Evolutionary conservation across 176 grass and related monocot genomes (phyloP).

Genomic region (Aechmea fasciata): DNA sequence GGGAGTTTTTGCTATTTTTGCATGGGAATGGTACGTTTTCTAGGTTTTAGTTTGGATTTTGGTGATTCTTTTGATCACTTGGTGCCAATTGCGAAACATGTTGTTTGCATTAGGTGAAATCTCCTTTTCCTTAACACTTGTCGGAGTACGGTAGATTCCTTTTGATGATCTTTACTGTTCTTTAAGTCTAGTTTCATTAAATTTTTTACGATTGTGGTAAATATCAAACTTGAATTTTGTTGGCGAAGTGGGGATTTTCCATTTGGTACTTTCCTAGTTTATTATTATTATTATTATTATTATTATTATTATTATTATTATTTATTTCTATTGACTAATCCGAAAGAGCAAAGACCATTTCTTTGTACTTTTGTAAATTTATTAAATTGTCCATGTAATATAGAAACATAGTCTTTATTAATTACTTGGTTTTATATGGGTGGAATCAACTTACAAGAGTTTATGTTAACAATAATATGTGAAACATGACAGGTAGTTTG

Average conservation of each 20-base stretch:
- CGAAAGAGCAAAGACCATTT: background rate
- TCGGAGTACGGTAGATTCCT: background rate
- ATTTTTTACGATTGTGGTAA: too few species aligned
- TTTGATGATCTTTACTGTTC: background rate
- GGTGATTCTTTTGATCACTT: background rate
- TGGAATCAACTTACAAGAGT: too few species aligned
- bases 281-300: background rate
- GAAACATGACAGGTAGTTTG: background rate
- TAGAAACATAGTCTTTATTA: too few species aligned
- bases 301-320: background rate
- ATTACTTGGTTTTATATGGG: too few species aligned
- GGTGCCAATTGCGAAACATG: background rate
- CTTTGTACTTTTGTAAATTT: background rate
- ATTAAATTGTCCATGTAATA: too few species aligned
- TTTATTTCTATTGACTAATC: slow-evolving; percentile 12
- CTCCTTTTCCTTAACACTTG: background rate
- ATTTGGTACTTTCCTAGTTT: slow-evolving; percentile 2
- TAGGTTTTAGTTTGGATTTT: background rate
- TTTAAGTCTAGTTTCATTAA: background rate
- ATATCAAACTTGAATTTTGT: too few species aligned
- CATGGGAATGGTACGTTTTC: background rate
- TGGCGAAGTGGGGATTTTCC: background rate
- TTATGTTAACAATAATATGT: too few species aligned
- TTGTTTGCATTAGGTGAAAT: background rate
- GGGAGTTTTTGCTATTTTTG: too few species aligned